phyloP scores from a whole-genome alignment of 768 basidiomycete genomes.

The Collybia mongolica region DNA sequence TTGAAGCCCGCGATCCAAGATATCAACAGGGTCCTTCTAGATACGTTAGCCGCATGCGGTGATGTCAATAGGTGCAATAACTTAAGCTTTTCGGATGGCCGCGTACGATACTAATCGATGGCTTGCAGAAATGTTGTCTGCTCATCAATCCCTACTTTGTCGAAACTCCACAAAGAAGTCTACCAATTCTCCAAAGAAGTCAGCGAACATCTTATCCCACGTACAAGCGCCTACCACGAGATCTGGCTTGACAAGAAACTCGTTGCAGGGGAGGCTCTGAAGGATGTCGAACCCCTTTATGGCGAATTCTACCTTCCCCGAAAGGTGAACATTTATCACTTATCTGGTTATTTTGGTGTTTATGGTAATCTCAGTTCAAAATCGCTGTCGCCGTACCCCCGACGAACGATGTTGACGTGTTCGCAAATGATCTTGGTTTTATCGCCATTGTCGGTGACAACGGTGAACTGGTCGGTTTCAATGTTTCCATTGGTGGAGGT shows the following conservation, averaged over 20 bases:
- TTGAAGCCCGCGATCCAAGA: slow-evolving; percentile 95
- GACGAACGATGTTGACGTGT: slow-evolving; percentile 94
- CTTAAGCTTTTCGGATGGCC: neutral
- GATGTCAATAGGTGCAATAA: slow-evolving; percentile 84
- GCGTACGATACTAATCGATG: neutral
- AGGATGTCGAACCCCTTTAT: slow-evolving; percentile 96
- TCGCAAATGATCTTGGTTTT: slow-evolving; percentile 94
- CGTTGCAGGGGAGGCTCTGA: slow-evolving; percentile 89
- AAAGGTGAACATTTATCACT: slow-evolving; percentile 55
- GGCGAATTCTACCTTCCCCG: slow-evolving; percentile 96
- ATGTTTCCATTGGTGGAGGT: slow-evolving; percentile 91
- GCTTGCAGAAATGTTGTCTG: slow-evolving; percentile 79
- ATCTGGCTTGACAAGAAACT: slow-evolving; percentile 99
- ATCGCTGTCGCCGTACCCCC: slow-evolving; percentile 95
- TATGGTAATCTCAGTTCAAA: slow-evolving; percentile 71
- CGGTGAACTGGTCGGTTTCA: slow-evolving; percentile 87
- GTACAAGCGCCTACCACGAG: slow-evolving; percentile 94
- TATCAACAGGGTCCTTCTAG: slow-evolving; percentile 87
- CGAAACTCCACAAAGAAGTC: slow-evolving; percentile 81
- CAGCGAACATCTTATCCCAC: slow-evolving; percentile 84
- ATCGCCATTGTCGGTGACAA: slow-evolving; percentile 84
- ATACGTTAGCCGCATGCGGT: slow-evolving; percentile 97
- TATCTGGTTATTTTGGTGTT: slow-evolving; percentile 1
- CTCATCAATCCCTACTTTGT: slow-evolving; percentile 86
- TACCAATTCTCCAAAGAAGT: slow-evolving; percentile 82